Percentiles rank a stretch among this genome's conserved stretches.
phyloP scores from a whole-genome alignment of 192 early-diverging fungal genomes.

The Podila verticillata region DNA sequence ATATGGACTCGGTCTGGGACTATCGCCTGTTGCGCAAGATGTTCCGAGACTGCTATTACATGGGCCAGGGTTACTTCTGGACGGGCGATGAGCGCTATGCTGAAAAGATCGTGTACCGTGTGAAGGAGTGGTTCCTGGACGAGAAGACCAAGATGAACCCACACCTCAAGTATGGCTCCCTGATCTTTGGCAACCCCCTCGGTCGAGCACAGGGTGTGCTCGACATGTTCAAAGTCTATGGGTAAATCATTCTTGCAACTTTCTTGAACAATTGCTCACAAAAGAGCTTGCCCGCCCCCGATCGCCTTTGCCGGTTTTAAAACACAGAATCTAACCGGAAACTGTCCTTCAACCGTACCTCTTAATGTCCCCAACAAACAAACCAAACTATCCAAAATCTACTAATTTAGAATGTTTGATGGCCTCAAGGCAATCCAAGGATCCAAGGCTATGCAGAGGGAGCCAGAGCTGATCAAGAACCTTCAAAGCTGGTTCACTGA shows the following conservation, averaged over 20 bases:
- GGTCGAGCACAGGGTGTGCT: conserved; percentile 54
- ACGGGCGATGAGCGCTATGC: conserved; percentile 62
- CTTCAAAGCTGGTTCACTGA: conserved; percentile 50
- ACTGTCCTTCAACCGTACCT: too few species aligned
- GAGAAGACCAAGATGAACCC: conserved; percentile 67
- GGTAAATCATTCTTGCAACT: conserved; percentile 14
- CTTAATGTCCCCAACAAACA: too few species aligned
- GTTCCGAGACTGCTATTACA: conserved; percentile 50
- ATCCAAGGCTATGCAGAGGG: conserved; percentile 29
- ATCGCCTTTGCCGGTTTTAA: too few species aligned
- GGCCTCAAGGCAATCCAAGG: conserved; percentile 42
- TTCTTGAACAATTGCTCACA: too few species aligned
- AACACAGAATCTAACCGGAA: too few species aligned
- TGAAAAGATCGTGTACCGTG: conserved; percentile 44
- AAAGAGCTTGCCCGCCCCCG: too few species aligned
- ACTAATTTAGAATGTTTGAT: conserved; percentile 49
- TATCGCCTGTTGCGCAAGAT: conserved; percentile 48
- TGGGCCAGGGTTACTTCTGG: conserved; percentile 65
- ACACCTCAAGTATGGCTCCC: conserved; percentile 63
- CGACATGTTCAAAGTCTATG: conserved; percentile 55
- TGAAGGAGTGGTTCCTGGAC: conserved; percentile 68
- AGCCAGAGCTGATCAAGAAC: conserved; percentile 31
- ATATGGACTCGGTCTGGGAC: conserved; percentile 56
- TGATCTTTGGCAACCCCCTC: conserved; percentile 53
- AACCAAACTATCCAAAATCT: too few species aligned